Conservation (phyloP, 768 basidiomycete species). For the Lyophyllum shimeji region DNA sequence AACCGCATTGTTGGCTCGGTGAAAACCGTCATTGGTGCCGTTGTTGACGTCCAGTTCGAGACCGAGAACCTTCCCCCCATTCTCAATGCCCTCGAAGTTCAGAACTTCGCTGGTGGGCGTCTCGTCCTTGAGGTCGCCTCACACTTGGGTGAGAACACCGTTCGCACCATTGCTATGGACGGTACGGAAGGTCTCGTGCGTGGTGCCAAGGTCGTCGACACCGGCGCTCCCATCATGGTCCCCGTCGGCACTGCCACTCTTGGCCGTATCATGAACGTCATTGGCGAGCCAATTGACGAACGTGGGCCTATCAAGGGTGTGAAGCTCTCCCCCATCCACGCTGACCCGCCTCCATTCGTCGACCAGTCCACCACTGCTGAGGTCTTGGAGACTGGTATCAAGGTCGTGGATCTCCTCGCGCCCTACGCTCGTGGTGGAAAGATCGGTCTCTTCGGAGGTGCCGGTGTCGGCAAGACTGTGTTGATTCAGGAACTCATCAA, state of each 20-base stretch:
- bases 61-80: conserved; percentile 94
- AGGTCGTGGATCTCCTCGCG: conserved; percentile 99
- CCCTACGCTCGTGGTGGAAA: conserved; percentile 99
- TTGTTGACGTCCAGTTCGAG: conserved; percentile 99
- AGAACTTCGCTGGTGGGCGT: conserved; percentile 90
- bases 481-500: conserved; percentile 99
- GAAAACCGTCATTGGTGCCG: conserved; percentile 99
- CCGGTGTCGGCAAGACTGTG: conserved; percentile 99
- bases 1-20: conserved; percentile 73
- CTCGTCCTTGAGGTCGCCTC: conserved; percentile 99
- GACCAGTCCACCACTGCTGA: conserved; percentile 99
- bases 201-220: conserved; percentile 96
- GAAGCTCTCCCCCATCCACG: conserved; percentile 91
- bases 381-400: conserved; percentile 99
- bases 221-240: conserved; percentile 93
- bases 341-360: conserved; percentile 95
- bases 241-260: conserved; percentile 94
- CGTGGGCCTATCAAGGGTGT: conserved; percentile 98
- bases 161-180: conserved; percentile 99
- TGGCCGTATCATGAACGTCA: conserved; percentile 99
- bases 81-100: conserved; percentile 98
- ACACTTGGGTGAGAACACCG: conserved; percentile 98
- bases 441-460: conserved; percentile 99
- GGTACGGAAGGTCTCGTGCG: conserved; percentile 99
- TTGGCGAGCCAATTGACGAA: conserved; percentile 99